A percentile compares a stretch with the other conserved stretches of the same genome.
These are phyloP conservation scores for Blastomyces parvus DNA, from an alignment of 2,329 filamentous ascomycete genomes.

Conservation along the genomic window DNA sequence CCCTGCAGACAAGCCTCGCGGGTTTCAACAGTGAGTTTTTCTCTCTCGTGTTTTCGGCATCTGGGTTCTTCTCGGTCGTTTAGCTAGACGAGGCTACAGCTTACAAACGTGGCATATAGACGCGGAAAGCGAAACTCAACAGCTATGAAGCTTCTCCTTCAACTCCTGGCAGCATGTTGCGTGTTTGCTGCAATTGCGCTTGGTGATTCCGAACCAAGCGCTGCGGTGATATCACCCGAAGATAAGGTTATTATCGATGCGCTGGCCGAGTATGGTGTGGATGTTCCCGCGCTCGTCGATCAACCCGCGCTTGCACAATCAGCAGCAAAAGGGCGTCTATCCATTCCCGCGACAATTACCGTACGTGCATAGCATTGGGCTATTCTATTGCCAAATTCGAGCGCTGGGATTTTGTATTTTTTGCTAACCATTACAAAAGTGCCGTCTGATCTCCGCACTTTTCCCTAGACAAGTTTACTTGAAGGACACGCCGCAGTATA, in stretches of 20 bases:
- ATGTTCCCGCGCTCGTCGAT: not conserved
- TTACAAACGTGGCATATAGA: not conserved
- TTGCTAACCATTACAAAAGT: slow-evolving; percentile 5
- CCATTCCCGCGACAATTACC: not conserved
- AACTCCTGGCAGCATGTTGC: not conserved
- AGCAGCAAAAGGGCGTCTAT: not conserved
- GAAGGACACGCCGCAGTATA: slow-evolving; percentile 11
- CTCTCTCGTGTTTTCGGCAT: not conserved
- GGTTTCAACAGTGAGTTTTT: not conserved
- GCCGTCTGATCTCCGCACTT: slow-evolving; percentile 11
- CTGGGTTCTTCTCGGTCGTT: not conserved
- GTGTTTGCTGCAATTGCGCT: not conserved
- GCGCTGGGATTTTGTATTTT: not conserved
- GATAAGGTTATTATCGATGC: not conserved
- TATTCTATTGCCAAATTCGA: not conserved
- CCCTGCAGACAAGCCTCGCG: not conserved
- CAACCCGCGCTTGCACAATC: not conserved
- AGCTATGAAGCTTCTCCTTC: not conserved
- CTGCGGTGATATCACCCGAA: not conserved
- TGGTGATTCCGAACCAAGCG: not conserved
- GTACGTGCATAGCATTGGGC: too few species aligned
- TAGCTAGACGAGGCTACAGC: not conserved
- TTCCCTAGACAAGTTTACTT: slow-evolving; percentile 14
- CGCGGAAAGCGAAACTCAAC: not conserved
- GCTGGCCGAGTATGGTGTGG: slow-evolving; percentile 1